phyloP scores from a whole-genome alignment of 306 rosid species.

The Crataegus laevigata region DNA sequence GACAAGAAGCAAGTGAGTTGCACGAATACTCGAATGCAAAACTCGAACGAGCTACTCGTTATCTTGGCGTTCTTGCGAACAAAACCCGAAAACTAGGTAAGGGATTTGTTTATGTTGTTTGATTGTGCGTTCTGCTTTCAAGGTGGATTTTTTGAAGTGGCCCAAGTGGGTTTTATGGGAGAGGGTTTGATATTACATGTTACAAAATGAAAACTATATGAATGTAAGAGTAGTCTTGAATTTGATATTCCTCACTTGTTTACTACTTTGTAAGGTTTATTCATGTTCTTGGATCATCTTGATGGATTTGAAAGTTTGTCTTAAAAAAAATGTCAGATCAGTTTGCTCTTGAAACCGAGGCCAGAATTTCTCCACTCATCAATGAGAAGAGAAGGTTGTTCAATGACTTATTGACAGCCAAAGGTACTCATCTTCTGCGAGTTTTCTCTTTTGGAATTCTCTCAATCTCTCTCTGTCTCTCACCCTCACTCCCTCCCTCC shows the following conservation, averaged over 20 bases:
- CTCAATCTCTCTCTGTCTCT: neutral
- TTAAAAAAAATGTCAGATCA: constrained; percentile 51
- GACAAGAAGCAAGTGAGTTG: constrained; percentile 90
- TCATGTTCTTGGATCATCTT: constrained; percentile 8
- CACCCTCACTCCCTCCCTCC: no score
- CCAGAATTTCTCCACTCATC: constrained; percentile 78
- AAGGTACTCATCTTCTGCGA: constrained; percentile 54
- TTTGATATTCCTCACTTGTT: neutral
- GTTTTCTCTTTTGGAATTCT: constrained; percentile 9
- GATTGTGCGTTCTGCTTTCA: neutral
- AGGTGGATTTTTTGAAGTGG: neutral
- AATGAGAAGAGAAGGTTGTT: constrained; percentile 83
- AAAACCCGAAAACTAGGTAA: constrained; percentile 74
- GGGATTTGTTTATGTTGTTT: constrained; percentile 19
- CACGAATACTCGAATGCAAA: constrained; percentile 90
- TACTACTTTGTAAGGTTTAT: neutral
- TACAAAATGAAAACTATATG: neutral
- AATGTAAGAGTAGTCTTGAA: neutral
- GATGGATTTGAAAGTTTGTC: constrained; percentile 19
- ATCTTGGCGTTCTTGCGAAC: constrained; percentile 92
- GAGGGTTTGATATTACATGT: constrained; percentile 11
- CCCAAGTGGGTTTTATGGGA: neutral
- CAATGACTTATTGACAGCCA: constrained; percentile 91
- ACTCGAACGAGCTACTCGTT: constrained; percentile 84
- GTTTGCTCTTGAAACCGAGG: constrained; percentile 73